phyloP scores from a whole-genome alignment of 495 filamentous ascomycete genomes.

The Hypomontagnella monticulosa region DNA sequence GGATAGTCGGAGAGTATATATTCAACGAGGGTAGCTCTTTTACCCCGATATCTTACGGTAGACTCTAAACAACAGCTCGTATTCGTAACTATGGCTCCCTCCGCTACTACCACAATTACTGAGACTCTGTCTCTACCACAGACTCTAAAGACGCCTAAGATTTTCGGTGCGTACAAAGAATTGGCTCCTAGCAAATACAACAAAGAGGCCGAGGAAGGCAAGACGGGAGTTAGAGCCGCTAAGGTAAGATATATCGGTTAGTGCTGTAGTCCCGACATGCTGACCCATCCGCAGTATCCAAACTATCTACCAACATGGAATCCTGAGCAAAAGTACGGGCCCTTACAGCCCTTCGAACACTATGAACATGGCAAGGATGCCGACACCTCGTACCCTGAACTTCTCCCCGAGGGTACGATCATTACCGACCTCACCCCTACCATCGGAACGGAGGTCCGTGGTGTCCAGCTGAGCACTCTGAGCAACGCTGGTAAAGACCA shows the following conservation, averaged over 20 bases:
- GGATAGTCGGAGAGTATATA: conserved; percentile 23
- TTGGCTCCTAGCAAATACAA: conserved; percentile 63
- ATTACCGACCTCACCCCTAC: conserved; percentile 72
- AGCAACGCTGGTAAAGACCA: conserved; percentile 77
- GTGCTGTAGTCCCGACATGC: neutral
- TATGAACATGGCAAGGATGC: conserved; percentile 78
- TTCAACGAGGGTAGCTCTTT: conserved; percentile 1
- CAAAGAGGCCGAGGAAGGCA: conserved; percentile 58
- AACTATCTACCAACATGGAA: conserved; percentile 84
- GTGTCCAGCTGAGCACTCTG: conserved; percentile 77
- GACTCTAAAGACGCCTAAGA: conserved; percentile 52
- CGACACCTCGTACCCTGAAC: conserved; percentile 71
- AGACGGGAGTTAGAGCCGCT: conserved; percentile 55
- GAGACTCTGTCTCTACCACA: conserved; percentile 46
- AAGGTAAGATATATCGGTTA: conserved; percentile 42
- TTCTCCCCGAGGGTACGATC: conserved; percentile 63
- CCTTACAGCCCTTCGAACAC: conserved; percentile 75
- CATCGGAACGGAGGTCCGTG: conserved; percentile 79
- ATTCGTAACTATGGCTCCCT: conserved; percentile 62
- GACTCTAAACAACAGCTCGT: neutral
- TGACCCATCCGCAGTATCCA: conserved; percentile 62
- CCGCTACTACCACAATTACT: conserved; percentile 59
- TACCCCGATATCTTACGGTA: neutral
- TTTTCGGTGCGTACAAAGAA: conserved; percentile 70
- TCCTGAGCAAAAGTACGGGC: conserved; percentile 65